These are phyloP conservation scores for Zygnema cylindricum DNA, from an alignment of 139 green algal species.

Conservation along the genomic window DNA sequence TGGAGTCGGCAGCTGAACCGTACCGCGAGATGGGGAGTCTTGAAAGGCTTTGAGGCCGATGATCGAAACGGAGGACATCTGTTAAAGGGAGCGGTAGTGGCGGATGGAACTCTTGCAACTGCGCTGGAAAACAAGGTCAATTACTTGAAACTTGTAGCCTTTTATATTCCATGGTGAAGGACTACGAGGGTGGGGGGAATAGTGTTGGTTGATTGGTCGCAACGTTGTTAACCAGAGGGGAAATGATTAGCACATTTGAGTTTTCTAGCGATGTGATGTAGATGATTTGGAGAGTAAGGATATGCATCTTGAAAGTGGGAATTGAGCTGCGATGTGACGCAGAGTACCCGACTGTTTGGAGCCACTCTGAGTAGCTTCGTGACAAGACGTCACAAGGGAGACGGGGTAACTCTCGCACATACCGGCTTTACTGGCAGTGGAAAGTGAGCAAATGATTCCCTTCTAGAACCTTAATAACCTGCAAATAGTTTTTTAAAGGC, in stretches of 20 bases:
- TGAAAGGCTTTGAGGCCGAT: conserved; percentile 47
- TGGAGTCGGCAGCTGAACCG: conserved; percentile 31
- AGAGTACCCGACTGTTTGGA: too few relatives aligned
- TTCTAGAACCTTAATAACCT: neutral
- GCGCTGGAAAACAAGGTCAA: conserved; percentile 30
- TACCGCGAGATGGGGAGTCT: conserved; percentile 9
- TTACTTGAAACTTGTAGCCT: too few relatives aligned
- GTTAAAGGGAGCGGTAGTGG: conserved; percentile 11
- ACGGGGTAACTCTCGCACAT: conserved; percentile 33
- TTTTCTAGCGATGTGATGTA: too few relatives aligned
- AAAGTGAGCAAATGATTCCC: neutral
- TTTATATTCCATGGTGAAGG: too few relatives aligned
- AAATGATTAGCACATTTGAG: too few relatives aligned
- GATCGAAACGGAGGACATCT: conserved; percentile 49
- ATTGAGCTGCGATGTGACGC: too few relatives aligned
- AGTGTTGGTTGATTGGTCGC: too few relatives aligned
- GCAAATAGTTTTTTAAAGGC: neutral
- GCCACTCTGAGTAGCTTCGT: conserved; percentile 25
- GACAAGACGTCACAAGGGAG: conserved; percentile 16
- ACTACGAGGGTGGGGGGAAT: too few relatives aligned
- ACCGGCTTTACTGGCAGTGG: conserved; percentile 44
- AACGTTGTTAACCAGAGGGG: too few relatives aligned
- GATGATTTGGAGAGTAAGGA: too few relatives aligned
- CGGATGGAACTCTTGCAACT: conserved; percentile 29
- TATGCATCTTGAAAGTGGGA: too few relatives aligned